Evolutionary conservation across 1,284 basidiomycete genomes (phyloP), one percentile per base, ranked within the genome.

Genomic region (Rhizoctonia solani): DNA sequence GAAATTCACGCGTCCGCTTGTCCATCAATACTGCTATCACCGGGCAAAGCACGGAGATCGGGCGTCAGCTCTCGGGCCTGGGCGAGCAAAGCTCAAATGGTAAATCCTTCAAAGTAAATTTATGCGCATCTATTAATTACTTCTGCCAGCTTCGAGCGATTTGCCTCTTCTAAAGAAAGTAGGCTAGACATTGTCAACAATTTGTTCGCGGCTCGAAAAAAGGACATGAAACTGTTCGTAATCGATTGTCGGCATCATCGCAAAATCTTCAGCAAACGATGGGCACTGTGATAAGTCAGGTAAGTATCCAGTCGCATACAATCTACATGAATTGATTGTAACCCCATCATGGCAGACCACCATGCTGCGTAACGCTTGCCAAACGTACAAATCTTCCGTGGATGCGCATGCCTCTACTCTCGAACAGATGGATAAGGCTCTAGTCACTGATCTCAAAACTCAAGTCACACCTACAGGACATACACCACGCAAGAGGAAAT

Each of bases 401-500:
- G 54, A 58, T 11, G 73, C 75, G 6, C 79, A 83, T 23, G 73
- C 90, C 3, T 74, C 79, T 1, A 76, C 79, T 4, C 75, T 89
- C 19, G 81, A 83, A 49, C 77, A 82, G 37, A 80, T 81, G 0
- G 81, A 82, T 5, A 78, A 81, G 34, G 77, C 78, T 11, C 77
- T 92, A n/a, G 72, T 82, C 3, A 81, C 85, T 25, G 79, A 86
- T 63, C 89, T 87, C 4, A 81, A 83, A 2, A 81, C 78, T 66
- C 85, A 87, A 66, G 89, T 90, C 72, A 74, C 77, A 30, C 77
- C 87, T 1, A 89, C 86, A 9, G 90, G 89, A 8, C 77, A 77
- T 63, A 92, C 90, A 3, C 90, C 90, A 27, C 83, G 82, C 47
- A 92, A 90, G 78, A 85, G 87, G 42, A 76, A 76, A 37, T 88